Conservation (phyloP, 208 protist genomes). For the Trichomonas vaginalis region DNA sequence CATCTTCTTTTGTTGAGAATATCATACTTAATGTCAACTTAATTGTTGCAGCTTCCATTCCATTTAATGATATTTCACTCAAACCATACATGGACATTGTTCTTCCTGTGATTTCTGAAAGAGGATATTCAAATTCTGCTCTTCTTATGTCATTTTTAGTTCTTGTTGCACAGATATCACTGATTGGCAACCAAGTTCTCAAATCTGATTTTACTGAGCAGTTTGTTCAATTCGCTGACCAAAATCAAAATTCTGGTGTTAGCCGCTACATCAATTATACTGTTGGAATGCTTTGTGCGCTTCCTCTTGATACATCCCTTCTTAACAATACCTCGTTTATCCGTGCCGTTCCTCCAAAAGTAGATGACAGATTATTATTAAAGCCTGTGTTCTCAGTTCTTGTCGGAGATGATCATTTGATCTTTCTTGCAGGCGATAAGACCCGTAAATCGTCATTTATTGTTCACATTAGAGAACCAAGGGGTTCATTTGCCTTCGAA, state of each 20-base stretch:
- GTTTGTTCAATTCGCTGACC: background rate
- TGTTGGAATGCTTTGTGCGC: background rate
- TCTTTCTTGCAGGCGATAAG: background rate
- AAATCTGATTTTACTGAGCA: background rate
- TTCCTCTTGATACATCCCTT: background rate
- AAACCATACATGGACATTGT: background rate
- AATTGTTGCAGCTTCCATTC: background rate
- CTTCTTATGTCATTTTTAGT: background rate
- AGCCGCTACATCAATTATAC: background rate
- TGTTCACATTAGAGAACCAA: background rate
- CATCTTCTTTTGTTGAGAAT: background rate
- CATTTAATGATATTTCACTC: background rate
- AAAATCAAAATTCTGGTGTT: background rate
- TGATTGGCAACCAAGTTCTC: background rate
- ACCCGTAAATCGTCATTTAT: background rate
- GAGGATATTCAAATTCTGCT: background rate
- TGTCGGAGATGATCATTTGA: background rate
- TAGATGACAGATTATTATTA: background rate
- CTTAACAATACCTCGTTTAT: background rate
- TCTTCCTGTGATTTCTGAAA: background rate
- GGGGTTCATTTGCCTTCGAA: background rate
- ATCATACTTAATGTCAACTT: background rate
- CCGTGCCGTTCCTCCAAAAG: background rate
- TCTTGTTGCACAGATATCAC: background rate
- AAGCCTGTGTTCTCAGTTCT: background rate